Evolutionary conservation across 2,329 filamentous ascomycete species (phyloP), one percentile per base, ranked within the genome.

Genomic region (Fusarium sp.): DNA sequence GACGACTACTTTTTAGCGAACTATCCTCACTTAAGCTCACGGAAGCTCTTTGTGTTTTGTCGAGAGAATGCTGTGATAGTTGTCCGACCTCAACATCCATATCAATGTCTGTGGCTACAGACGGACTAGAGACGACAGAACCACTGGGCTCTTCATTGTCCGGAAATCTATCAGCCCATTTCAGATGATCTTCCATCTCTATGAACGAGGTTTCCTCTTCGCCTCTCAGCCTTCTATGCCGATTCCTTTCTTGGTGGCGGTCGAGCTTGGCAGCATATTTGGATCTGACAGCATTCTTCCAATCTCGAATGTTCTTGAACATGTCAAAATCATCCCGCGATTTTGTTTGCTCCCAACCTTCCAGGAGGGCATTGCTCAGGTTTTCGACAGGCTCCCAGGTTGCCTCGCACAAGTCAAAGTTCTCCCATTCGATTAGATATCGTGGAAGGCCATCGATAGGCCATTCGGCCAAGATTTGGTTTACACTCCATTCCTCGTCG

Each of bases 371-470:
- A 5, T 78, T 69, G 1, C 79, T 79, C 8, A 90, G 75, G 61
- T 88, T 80, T 10, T 82, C 78, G 15, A 77, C 71, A 1, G 88
- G 86, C 71, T 90, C 88, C 88, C 88, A 90, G 7, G 80, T 81
- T 50, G 81, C 81, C n/a, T 81, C 78, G 35, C 73, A 66, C 1
- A 85, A 74, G 2, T 76, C 70, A 51, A 76, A 84, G 5, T 78
- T 79, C 26, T 79, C 76, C 83, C 83, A 85, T 60, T 80, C 70
- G 16, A 84, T 76, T 7, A 85, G 78, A 64, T 80, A 85, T 48
- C 70, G 72, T 6, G 61, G 61, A 28, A 68, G 53, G 7, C 77
- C 79, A 7, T 76, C 65, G 7, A 81, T 64, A 8, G 73, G 59
- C 13, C 79, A 81, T 68, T 90, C 85, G 1, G 85, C 85, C 11